A percentile compares a stretch with the other conserved stretches of the same genome.
phyloP scores from a whole-genome alignment of 768 basidiomycete species.

The Dendrothele bispora region DNA sequence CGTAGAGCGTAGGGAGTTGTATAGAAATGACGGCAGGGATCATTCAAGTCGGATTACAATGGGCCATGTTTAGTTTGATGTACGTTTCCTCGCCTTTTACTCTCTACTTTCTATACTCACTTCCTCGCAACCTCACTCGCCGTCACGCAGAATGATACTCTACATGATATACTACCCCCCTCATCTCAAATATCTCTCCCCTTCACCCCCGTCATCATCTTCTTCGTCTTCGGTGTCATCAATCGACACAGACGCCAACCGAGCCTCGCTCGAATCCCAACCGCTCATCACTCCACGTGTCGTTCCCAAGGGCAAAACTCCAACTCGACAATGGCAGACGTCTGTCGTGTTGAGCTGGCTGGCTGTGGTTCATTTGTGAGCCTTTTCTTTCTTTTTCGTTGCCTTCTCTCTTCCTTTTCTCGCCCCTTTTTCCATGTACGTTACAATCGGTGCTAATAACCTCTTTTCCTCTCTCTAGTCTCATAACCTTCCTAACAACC shows the following conservation, averaged over 20 bases:
- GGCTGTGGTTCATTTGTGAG: slow-evolving; percentile 73
- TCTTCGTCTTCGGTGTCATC: slow-evolving; percentile 41
- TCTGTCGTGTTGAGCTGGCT: slow-evolving; percentile 76
- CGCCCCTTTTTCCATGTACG: no score
- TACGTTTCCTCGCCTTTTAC: slow-evolving; percentile 39
- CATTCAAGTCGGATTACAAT: slow-evolving; percentile 79
- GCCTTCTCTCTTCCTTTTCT: no score
- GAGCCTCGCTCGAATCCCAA: no score
- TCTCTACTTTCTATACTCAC: background rate
- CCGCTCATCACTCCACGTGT: no score
- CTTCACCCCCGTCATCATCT: no score
- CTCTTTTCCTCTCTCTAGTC: slow-evolving; percentile 31
- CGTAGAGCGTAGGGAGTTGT: slow-evolving; percentile 68
- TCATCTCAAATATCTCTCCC: slow-evolving; percentile 78
- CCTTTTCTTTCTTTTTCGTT: slow-evolving; percentile 12
- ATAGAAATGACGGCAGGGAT: slow-evolving; percentile 81
- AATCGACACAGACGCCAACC: slow-evolving; percentile 41
- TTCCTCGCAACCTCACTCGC: no score
- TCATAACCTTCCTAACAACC: slow-evolving; percentile 61
- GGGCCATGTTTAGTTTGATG: slow-evolving; percentile 85
- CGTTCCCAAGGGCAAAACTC: slow-evolving; percentile 51
- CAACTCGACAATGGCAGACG: slow-evolving; percentile 73
- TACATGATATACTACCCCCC: slow-evolving; percentile 92
- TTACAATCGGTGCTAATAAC: no score
- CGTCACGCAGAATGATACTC: slow-evolving; percentile 72